Evolutionary conservation across 225 moss, liverwort and hornwort genomes (phyloP).

Genomic region (Sphagnum contortum): DNA sequence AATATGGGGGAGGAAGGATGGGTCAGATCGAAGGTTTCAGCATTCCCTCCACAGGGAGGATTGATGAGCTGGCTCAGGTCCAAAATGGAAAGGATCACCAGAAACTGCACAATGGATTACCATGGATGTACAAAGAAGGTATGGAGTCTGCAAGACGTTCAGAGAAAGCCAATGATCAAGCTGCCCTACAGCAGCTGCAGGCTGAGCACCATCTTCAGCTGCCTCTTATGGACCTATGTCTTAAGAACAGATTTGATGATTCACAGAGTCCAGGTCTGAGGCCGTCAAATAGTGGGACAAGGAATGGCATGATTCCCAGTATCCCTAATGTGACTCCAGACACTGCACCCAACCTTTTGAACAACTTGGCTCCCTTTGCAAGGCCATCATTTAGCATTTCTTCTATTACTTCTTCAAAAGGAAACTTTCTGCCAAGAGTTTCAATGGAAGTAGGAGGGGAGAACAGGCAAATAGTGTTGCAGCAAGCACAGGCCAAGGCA

Average conservation of each 20-base stretch:
- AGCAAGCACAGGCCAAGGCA: conserved; percentile 30
- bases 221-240: conserved; percentile 55
- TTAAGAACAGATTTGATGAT: conserved; percentile 81
- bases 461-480: conserved; percentile 56
- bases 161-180: conserved; percentile 51
- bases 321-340: conserved; percentile 7
- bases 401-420: conserved; percentile 33
- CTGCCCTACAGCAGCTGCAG: conserved; percentile 44
- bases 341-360: conserved; percentile 8
- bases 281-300: conserved; percentile 35
- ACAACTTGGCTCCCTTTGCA: conserved; percentile 12
- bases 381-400: conserved; percentile 57
- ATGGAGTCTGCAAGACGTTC: conserved; percentile 31
- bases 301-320: conserved; percentile 22
- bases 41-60: conserved; percentile 40
- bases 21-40: conserved; percentile 77
- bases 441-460: conserved; percentile 51
- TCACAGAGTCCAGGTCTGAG: conserved; percentile 43
- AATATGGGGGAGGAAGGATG: conserved; percentile 28
- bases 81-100: conserved; percentile 30
- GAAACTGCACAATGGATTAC: conserved; percentile 40
- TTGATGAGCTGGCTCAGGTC: conserved; percentile 21
- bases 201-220: conserved; percentile 21
- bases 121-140: conserved; percentile 49
- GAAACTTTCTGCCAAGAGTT: conserved; percentile 53